Evolutionary conservation across 495 filamentous ascomycete species (phyloP).

Genomic region (Penicillium maclennaniae): DNA sequence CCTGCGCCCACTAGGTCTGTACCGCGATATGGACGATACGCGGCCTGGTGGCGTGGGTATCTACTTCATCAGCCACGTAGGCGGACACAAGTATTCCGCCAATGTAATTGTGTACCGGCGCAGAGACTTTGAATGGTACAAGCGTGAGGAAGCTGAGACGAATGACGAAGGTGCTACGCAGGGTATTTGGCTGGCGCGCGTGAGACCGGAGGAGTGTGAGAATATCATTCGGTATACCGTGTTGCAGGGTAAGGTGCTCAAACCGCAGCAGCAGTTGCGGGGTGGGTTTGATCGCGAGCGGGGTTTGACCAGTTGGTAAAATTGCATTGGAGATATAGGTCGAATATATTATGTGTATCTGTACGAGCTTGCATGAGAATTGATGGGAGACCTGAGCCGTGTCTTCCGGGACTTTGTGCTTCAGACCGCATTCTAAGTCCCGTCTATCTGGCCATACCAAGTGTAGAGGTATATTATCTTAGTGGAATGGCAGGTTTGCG

Average conservation of each 20-base stretch:
- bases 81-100: constrained; percentile 83
- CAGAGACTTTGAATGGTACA: constrained; percentile 53
- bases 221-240: constrained; percentile 87
- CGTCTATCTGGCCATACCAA: background rate
- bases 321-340: background rate
- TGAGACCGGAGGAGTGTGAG: constrained; percentile 90
- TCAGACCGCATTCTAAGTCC: no score
- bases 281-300: constrained; percentile 85
- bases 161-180: constrained; percentile 64
- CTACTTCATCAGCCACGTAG: constrained; percentile 93
- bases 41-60: constrained; percentile 87
- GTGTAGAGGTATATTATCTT: background rate
- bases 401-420: no score
- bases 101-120: constrained; percentile 89
- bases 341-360: background rate
- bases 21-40: constrained; percentile 82
- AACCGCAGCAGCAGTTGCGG: constrained; percentile 75
- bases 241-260: constrained; percentile 88
- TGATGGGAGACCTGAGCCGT: background rate
- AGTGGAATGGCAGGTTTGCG: no score
- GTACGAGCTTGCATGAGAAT: background rate
- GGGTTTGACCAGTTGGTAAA: constrained; percentile 82
- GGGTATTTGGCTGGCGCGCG: constrained; percentile 91
- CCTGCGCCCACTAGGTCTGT: constrained; percentile 75
- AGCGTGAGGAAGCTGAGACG: constrained; percentile 22